Conservation (phyloP, 371 early-diverging fungal species). For the Nosema granulosis region DNA sequence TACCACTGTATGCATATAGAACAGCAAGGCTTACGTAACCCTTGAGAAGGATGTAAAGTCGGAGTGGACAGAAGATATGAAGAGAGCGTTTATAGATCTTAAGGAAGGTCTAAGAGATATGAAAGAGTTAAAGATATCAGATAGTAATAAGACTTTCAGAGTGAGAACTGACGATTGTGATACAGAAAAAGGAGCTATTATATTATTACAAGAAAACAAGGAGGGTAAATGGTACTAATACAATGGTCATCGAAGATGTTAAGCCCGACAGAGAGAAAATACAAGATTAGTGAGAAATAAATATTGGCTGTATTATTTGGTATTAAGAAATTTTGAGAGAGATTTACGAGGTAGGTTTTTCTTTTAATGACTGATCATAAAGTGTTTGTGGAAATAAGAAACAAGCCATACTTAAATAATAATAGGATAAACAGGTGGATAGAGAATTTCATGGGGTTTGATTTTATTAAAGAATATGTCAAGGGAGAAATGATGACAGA, state of each 20-base stretch:
- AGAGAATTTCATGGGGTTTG: slow-evolving; percentile 28
- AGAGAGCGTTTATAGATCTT: slow-evolving; percentile 4
- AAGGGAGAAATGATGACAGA: slow-evolving; percentile 20
- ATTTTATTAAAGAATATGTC: slow-evolving; percentile 43
- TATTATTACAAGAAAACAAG: slow-evolving; percentile 1
- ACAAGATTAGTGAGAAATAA: slow-evolving; percentile 48
- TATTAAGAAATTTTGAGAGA: slow-evolving; percentile 44
- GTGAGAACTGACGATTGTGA: slow-evolving; percentile 40
- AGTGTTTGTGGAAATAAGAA: slow-evolving; percentile 31
- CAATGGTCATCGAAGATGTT: slow-evolving; percentile 28
- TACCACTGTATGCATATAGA: neutral
- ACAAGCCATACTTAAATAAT: slow-evolving; percentile 28
- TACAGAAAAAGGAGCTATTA: neutral
- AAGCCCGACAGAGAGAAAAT: slow-evolving; percentile 36
- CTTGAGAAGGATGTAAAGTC: slow-evolving; percentile 10
- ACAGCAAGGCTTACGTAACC: slow-evolving; percentile 8
- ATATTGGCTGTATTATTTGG: slow-evolving; percentile 42
- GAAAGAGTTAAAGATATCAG: slow-evolving; percentile 34
- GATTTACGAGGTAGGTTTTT: too few species aligned
- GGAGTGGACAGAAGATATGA: slow-evolving; percentile 25
- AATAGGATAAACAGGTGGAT: slow-evolving; percentile 42
- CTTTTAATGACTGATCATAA: slow-evolving; percentile 26
- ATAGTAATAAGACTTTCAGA: slow-evolving; percentile 35
- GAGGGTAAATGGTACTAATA: slow-evolving; percentile 16
- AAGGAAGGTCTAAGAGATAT: slow-evolving; percentile 13